These are phyloP conservation scores for Nemania diffusa DNA, from an alignment of 2,329 filamentous ascomycete genomes.

Conservation along the genomic window DNA sequence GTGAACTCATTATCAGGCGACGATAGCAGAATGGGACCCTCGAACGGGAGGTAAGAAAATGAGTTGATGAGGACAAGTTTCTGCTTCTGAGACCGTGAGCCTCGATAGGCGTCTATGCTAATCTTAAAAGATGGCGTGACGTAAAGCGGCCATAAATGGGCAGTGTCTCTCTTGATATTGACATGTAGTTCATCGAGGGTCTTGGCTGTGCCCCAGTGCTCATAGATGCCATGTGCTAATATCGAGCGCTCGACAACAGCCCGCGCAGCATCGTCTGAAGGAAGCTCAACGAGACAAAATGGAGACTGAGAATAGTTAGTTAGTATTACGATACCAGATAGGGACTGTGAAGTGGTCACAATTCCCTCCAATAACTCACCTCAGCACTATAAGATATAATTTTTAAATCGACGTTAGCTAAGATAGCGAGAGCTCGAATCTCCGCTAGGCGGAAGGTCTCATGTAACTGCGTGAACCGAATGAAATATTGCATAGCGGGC, in stretches of 20 bases:
- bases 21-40: slow-evolving; percentile 81
- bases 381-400: slow-evolving; percentile 79
- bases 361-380: slow-evolving; percentile 65
- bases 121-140: slow-evolving; percentile 80
- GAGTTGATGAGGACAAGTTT: slow-evolving; percentile 83
- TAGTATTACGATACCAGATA: slow-evolving; percentile 34
- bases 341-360: background rate
- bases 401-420: slow-evolving; percentile 74
- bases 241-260: slow-evolving; percentile 80
- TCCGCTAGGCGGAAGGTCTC: slow-evolving; percentile 92
- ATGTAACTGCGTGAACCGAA: slow-evolving; percentile 89
- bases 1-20: slow-evolving; percentile 78
- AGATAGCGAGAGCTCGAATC: slow-evolving; percentile 78
- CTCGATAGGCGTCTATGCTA: slow-evolving; percentile 82
- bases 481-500: slow-evolving; percentile 75
- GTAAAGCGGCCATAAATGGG: slow-evolving; percentile 75
- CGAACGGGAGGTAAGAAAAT: slow-evolving; percentile 81
- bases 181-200: slow-evolving; percentile 76
- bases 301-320: slow-evolving; percentile 71
- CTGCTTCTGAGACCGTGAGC: slow-evolving; percentile 70
- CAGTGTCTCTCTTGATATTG: slow-evolving; percentile 68
- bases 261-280: slow-evolving; percentile 71
- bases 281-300: slow-evolving; percentile 80
- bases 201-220: slow-evolving; percentile 82
- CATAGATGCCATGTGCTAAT: slow-evolving; percentile 83